Conservation (phyloP, 2,329 filamentous ascomycete genomes). For the Trichoderma afroharzianum region DNA sequence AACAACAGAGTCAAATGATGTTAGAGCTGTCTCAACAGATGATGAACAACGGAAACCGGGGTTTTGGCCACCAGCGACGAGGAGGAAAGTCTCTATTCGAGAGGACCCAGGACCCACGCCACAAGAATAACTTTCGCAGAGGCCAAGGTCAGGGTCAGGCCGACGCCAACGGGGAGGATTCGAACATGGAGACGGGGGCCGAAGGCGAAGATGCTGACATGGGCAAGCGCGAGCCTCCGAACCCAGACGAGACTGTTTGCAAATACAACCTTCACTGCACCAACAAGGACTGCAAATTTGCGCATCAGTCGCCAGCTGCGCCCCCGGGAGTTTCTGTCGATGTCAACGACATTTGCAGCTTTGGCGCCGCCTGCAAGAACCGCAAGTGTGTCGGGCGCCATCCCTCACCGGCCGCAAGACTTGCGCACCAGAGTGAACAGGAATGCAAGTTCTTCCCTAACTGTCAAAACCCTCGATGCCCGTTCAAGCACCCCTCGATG, state of each 20-base stretch:
- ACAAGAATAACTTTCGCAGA: constrained; percentile 51
- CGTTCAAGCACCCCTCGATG: constrained; percentile 84
- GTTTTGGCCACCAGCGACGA: constrained; percentile 33
- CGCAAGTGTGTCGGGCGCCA: constrained; percentile 88
- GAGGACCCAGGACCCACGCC: constrained; percentile 56
- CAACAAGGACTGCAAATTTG: constrained; percentile 86
- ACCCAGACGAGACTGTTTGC: constrained; percentile 69
- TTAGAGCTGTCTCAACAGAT: constrained; percentile 65
- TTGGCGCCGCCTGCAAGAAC: constrained; percentile 92
- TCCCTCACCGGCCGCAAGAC: constrained; percentile 80
- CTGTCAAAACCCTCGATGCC: constrained; percentile 81
- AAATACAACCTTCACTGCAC: constrained; percentile 86
- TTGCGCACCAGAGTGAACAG: constrained; percentile 74
- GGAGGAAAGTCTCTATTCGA: constrained; percentile 68
- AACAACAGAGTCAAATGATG: constrained; percentile 87
- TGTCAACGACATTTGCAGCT: constrained; percentile 74
- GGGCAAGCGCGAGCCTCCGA: constrained; percentile 52
- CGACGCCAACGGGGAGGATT: constrained; percentile 35
- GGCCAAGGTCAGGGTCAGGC: constrained; percentile 36
- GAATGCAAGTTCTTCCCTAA: constrained; percentile 91
- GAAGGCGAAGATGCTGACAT: constrained; percentile 63
- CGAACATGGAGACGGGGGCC: constrained; percentile 32
- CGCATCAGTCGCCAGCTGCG: constrained; percentile 89
- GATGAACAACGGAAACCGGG: constrained; percentile 53
- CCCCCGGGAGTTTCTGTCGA: constrained; percentile 75